These are phyloP conservation scores for Fraxinus pennsylvanica DNA, from an alignment of 257 asterid species.

Conservation along the genomic window DNA sequence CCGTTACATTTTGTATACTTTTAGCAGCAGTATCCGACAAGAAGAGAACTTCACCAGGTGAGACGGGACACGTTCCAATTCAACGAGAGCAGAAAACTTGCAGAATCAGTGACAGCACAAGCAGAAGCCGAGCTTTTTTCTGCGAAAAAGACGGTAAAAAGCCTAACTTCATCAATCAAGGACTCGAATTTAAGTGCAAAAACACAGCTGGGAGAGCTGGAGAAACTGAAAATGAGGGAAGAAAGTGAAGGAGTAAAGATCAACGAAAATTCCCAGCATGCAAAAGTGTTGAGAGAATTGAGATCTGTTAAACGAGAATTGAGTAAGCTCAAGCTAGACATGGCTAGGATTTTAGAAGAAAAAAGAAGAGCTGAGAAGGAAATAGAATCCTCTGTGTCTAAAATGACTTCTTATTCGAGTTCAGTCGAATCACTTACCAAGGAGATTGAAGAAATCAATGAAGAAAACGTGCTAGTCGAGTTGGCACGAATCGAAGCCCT, in stretches of 20 bases:
- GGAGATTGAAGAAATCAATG: conserved; percentile 65
- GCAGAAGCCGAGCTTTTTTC: conserved; percentile 60
- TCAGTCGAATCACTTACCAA: conserved; percentile 45
- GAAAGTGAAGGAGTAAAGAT: conserved; percentile 33
- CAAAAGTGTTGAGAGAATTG: conserved; percentile 54
- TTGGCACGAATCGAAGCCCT: conserved; percentile 83
- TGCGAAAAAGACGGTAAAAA: conserved; percentile 49
- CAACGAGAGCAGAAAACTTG: conserved; percentile 36
- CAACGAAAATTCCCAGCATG: conserved; percentile 33
- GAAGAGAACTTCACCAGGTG: conserved; percentile 57
- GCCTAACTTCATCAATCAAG: conserved; percentile 44
- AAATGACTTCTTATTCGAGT: conserved; percentile 33
- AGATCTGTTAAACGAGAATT: conserved; percentile 58
- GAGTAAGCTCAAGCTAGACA: conserved; percentile 69
- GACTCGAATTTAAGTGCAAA: conserved; percentile 52
- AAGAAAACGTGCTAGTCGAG: conserved; percentile 87
- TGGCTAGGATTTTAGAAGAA: conserved; percentile 67
- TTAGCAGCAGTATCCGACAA: conserved; percentile 39
- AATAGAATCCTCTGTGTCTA: conserved; percentile 33
- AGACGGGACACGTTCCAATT: conserved; percentile 39
- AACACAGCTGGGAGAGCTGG: conserved; percentile 38
- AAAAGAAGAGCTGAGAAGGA: conserved; percentile 61
- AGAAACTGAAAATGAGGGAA: conserved; percentile 43
- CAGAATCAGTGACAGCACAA: conserved; percentile 40
- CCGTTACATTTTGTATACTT: neutral